Base-by-base conservation (phyloP, 768 basidiomycete species). In the Lepiota venenata region DNA sequence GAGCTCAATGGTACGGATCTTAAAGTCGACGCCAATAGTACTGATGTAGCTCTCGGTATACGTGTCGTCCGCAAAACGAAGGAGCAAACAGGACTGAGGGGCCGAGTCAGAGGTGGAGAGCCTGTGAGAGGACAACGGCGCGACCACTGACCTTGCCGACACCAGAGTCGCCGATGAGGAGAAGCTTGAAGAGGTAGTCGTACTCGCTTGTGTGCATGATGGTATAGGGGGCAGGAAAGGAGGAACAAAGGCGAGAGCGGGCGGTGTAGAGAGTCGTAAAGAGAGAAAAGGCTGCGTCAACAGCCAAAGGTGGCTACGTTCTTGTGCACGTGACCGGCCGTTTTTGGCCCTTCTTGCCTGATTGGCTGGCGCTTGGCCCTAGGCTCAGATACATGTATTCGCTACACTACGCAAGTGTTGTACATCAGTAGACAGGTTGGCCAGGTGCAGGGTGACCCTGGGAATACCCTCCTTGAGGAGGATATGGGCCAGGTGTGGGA, bases 1-100 rank as follows among this genome's bases (percentile, higher is more conserved):
- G 51, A 98, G 80, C 70, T 98, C 96, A 73, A 98, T 98, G 35
- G 96, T 98, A 57, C 96, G 84, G 75, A 98, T 98, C 87, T 95
- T 96, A 77, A 97, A 97, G 77, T 97, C 94, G 55, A 98, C 93
- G 60, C 97, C 97, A 71, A 98, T 98, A 37, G 96, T 98, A 56
- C 88, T 91, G 68, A 98, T 95, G 73, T 96, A 98, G 63, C 90
- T 93, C 70, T 96, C 93, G 49, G 96, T 97, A 79, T 95, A 98
- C 47, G 93, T 91, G 71, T 98, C 96, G 73, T 98, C 96, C 57
- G 91, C 90, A 64, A 93, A 93, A 69, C 92, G 92, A 61, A 93
- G 80, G 59, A 93, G 85, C 62, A 93, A 77, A 74, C 91, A 93
- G 45, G 95, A 98, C 88, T 98, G 55, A 32, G 32, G 43, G 48